Evolutionary conservation across 257 asterid species (phyloP).

Genomic region (Paraleonurus japonicus): DNA sequence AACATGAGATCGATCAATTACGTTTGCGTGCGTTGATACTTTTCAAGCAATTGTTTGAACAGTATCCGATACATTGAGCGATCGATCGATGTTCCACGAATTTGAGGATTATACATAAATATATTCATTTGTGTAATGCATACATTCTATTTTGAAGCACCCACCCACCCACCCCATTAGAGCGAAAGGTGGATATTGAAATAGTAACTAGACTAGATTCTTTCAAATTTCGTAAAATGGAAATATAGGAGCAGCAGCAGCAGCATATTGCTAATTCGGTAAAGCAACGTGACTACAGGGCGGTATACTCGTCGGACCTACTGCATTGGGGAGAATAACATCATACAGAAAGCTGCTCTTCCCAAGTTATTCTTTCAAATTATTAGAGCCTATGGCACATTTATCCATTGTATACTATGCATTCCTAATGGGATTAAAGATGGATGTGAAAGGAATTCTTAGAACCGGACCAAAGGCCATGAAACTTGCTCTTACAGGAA

Average conservation of each 20-base stretch:
- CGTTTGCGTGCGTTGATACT: neutral
- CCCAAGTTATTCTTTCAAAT: slow-evolving; percentile 58
- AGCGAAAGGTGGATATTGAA: neutral
- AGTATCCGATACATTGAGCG: neutral
- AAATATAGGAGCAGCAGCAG: too few species aligned
- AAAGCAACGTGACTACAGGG: slow-evolving; percentile 42
- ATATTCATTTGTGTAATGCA: neutral
- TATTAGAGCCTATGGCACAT: slow-evolving; percentile 89
- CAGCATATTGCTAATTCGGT: neutral
- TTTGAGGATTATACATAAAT: neutral
- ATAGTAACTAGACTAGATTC: neutral
- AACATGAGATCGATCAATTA: neutral
- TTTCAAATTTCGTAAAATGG: neutral
- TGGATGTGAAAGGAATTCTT: slow-evolving; percentile 52
- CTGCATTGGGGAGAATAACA: slow-evolving; percentile 51
- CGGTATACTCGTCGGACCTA: slow-evolving; percentile 79
- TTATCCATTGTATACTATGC: slow-evolving; percentile 63
- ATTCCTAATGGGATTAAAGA: slow-evolving; percentile 69
- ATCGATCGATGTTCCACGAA: neutral
- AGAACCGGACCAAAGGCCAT: slow-evolving; percentile 57
- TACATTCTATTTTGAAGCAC: neutral
- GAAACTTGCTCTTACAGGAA: slow-evolving; percentile 57
- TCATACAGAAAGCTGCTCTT: slow-evolving; percentile 39
- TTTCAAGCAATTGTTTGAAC: neutral
- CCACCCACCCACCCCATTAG: neutral